Base-by-base conservation (phyloP, 768 basidiomycete species). In the Lactifluus rugatus region DNA sequence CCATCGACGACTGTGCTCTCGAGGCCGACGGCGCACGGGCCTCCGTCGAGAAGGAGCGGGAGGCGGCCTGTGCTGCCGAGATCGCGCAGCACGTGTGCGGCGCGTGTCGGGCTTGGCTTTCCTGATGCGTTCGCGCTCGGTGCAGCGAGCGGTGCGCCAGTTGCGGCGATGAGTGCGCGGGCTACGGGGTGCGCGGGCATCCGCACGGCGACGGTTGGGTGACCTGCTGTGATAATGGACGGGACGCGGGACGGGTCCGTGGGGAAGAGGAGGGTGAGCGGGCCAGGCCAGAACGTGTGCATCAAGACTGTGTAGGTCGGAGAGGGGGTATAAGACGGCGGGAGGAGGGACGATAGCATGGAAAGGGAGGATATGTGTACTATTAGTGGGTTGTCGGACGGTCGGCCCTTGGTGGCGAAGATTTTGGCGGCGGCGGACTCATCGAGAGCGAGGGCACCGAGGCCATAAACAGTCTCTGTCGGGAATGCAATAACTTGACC, bases 1-100 rank as follows among this genome's bases (percentile, higher is more conserved):
- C 89, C 95, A 70, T 96, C 92, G 4, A 97, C 80, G 9, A 99
- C 96, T 0, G 96, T 98, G 68, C 92, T 94, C 73, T 99, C 96
- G 59, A 99, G 70, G 0, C 96, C 96, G 7, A 98, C 87, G 2
- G 80, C 79, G 67, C 94, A 96, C 2, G 83, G 67, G 0, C 94
- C 95, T n/a, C 95, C 96, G 66, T 98, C 95, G 6, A 99, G 73
- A 44, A 99, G 88, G 42, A 93, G 70, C 16, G 73, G 74, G 23
- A 94, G 52, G 13, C 60, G 60, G 21, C 56, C 75, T 66, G 84
- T 89, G 52, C 83, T 87, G 34, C 77, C 73, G 31, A 98, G 75
- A 69, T 98, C 95, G 45, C 78, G 77, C 51, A 76, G 66, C 9
- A 97, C 96, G 66, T 98, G 94, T 61, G 83, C 80, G 17, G 90